Conservation (phyloP, 2,329 filamentous ascomycete species). For the Bipolaris gigantea region DNA sequence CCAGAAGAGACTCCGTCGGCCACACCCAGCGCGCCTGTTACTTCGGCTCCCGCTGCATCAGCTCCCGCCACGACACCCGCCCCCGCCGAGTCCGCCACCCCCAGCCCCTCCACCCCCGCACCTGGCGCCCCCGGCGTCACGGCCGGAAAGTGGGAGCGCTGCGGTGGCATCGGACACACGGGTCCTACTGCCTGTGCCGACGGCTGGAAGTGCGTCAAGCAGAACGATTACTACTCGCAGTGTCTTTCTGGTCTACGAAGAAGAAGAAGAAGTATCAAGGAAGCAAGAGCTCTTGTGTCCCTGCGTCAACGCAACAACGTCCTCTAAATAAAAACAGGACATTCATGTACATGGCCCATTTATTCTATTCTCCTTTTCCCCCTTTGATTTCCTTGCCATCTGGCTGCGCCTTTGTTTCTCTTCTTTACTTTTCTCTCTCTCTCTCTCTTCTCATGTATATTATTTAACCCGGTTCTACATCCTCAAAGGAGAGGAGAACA, state of each 20-base stretch:
- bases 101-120: neutral
- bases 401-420: too few relatives aligned
- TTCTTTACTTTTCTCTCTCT: too few relatives aligned
- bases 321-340: too few relatives aligned
- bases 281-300: too few relatives aligned
- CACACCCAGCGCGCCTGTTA: conserved; percentile 9
- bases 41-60: conserved; percentile 2
- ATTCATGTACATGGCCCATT: neutral
- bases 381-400: too few relatives aligned
- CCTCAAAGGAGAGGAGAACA: too few relatives aligned
- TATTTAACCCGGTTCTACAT: too few relatives aligned
- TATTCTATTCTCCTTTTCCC: too few relatives aligned
- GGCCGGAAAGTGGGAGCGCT: conserved; percentile 44
- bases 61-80: conserved; percentile 1
- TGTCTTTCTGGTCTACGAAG: neutral
- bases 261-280: too few relatives aligned
- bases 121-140: neutral
- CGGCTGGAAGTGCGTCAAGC: conserved; percentile 44
- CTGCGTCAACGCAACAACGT: too few relatives aligned
- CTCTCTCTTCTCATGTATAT: too few relatives aligned
- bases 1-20: neutral
- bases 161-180: conserved; percentile 48
- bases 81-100: conserved; percentile 2
- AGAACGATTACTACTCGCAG: conserved; percentile 36
- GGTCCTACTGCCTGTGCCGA: conserved; percentile 46